These are phyloP conservation scores for Gaertneriomyces semiglobifer DNA, from an alignment of 192 early-diverging fungal species.

Conservation along the genomic window DNA sequence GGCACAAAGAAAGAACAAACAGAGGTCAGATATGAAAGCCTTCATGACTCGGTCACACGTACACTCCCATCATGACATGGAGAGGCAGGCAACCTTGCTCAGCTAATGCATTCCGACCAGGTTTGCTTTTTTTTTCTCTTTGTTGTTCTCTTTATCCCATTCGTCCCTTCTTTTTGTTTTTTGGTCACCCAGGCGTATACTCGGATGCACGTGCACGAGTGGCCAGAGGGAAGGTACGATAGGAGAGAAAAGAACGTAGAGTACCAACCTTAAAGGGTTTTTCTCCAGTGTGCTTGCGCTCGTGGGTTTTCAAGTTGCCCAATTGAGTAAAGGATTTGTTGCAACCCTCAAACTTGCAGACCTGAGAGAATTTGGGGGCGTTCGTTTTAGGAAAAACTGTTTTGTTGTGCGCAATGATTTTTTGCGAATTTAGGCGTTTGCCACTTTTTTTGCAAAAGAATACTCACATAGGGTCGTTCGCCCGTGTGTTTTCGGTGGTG, in stretches of 20 bases:
- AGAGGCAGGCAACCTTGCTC: conserved; percentile 1
- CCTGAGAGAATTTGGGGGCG: conserved; percentile 1
- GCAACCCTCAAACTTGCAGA: conserved; percentile 44
- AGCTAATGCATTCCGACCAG: background rate
- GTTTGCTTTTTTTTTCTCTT: background rate
- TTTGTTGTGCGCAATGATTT: background rate
- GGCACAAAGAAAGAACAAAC: background rate
- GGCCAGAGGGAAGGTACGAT: background rate
- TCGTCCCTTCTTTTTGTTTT: background rate
- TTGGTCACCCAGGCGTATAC: background rate
- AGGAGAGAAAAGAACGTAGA: background rate
- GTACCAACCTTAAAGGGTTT: conserved; percentile 47
- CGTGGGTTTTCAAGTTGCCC: conserved; percentile 71
- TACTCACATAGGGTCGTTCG: conserved; percentile 52
- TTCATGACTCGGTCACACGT: conserved; percentile 23
- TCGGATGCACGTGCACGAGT: background rate
- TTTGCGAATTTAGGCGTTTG: background rate
- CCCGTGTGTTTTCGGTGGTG: conserved; percentile 67
- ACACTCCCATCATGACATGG: background rate
- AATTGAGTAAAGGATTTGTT: conserved; percentile 76
- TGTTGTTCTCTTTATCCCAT: background rate
- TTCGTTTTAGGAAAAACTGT: no score
- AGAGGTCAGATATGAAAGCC: background rate
- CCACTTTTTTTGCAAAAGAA: background rate
- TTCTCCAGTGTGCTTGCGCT: conserved; percentile 52